Evolutionary conservation across 257 asterid genomes (phyloP), one percentile per base, ranked within the genome.

Genomic region (Solanum tacnaense): DNA sequence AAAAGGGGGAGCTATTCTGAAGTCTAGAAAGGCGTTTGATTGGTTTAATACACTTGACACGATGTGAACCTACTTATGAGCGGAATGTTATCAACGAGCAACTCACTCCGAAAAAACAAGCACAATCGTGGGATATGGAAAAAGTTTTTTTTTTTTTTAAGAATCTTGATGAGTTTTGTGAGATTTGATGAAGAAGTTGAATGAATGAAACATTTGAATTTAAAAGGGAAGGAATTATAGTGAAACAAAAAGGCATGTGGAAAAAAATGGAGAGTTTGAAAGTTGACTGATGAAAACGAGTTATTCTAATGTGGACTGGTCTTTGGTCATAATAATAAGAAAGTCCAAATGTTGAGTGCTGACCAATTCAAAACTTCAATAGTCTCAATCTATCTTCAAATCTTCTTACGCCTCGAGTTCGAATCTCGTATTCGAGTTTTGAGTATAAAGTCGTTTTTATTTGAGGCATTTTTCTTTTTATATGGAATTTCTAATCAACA

Each of bases 281-380:
- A 85, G 92, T 94, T 94, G 98, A 96, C 98, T 83, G 89, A 68
- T 91, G 94, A 94, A 93, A 95, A 86, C 95, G 94, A 93, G 95
- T 92, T 86, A 85, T 90, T 91, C 84, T 90, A 60, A 89, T 68
- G 91, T 89, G 90, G 93, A 90, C 93, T 88, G 81, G 93, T 92
- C 93, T 79, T 85, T 90, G 93, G 93, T 94, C 93, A 91, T 82
- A 44, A 36, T 81, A 52, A 23, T 85, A 38, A 41, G 31, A 38
- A 76, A 68, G 73, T 87, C 85, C 88, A 87, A 87, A 6, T 88
- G 90, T 27, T 79, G 25, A 79, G 84, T 44, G 84, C 92, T 92
- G 96, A 94, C 95, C 94, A 36, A 87, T 94, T 93, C 96, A 90
- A 86, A 91, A 35, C 52, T 35, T 31, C 3, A 74, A 36, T 21